Evolutionary conservation across 805 yeast species (phyloP).

Genomic region (Ogataea nonfermentans): DNA sequence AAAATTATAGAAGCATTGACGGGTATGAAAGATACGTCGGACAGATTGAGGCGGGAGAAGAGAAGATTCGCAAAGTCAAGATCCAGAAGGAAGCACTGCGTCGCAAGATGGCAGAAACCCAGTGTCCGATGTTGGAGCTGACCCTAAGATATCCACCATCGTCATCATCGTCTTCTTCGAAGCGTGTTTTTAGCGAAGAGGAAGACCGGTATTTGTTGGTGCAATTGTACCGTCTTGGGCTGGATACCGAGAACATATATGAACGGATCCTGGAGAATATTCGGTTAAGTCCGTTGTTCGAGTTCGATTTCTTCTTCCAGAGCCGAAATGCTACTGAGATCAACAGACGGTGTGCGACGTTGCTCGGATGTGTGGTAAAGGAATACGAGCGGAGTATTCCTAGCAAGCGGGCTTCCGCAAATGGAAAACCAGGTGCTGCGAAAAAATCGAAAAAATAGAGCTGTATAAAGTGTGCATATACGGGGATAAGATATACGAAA

Average conservation of each 20-base stretch:
- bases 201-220: slow-evolving; percentile 87
- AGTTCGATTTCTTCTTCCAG: slow-evolving; percentile 84
- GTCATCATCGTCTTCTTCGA: slow-evolving; percentile 46
- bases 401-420: slow-evolving; percentile 3
- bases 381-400: slow-evolving; percentile 50
- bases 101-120: slow-evolving; percentile 66
- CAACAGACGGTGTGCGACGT: slow-evolving; percentile 75
- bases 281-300: slow-evolving; percentile 70
- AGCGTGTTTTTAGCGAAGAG: slow-evolving; percentile 68
- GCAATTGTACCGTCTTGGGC: slow-evolving; percentile 75
- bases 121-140: slow-evolving; percentile 73
- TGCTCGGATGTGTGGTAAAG: slow-evolving; percentile 69
- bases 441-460: neutral
- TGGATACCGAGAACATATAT: slow-evolving; percentile 74
- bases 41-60: slow-evolving; percentile 89
- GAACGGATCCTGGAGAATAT: slow-evolving; percentile 77
- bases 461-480: too few relatives aligned
- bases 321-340: slow-evolving; percentile 77
- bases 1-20: slow-evolving; percentile 71
- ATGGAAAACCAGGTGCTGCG: neutral
- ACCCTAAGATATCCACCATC: slow-evolving; percentile 66
- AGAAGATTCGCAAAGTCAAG: slow-evolving; percentile 59
- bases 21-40: slow-evolving; percentile 81
- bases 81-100: slow-evolving; percentile 78
- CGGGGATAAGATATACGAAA: slow-evolving; percentile 1